Base-by-base conservation (phyloP, 2,329 filamentous ascomycete species). In the Orbilia quercus region DNA sequence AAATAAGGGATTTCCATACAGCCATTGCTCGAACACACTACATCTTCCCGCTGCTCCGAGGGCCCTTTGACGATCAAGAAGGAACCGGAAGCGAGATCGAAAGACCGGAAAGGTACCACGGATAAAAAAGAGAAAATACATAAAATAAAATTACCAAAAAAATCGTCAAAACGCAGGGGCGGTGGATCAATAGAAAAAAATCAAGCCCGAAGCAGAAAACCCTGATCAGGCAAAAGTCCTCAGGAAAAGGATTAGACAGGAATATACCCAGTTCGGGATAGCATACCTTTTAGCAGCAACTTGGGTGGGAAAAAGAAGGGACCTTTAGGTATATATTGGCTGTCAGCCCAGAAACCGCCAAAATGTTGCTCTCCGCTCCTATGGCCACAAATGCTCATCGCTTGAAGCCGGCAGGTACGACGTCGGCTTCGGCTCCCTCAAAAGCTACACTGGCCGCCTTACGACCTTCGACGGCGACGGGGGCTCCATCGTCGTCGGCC, bases 321-420 rank as follows among this genome's bases (percentile, higher is more conserved):
- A 16, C 5, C 9, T n/a, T 48, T 14, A 28, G 38, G 42, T 72
- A 72, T 72, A 72, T 72, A 72, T 72, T 58, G 67, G 59, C 59
- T 50, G 45, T 45, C 38, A 59, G 67, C 67, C 59, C 67, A 51
- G 22, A 45, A n/a, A 47, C 67, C 67, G 58, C 47, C 67, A 72
- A 72, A 65, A 72, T 72, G 67, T 50, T 72, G 53, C 67, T 72
- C 67, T 72, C 67, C 59, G 67, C 67, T 64, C 67, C 67, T 28
- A 72, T 72, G 67, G 67, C 67, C 47, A 72, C 67, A 48, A 72
- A 72, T 72, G 67, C 59, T 54, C 67, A 72, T 72, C 67, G 67
- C 53, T 54, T 72, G 67, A 72, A 72, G 59, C 67, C 67, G 59
- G 67, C 67, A 72, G 67, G 67, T 72, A 65, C 67, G 67, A 72